Base-by-base conservation (phyloP, 345 rosid species). In the Ceriops decandra region DNA sequence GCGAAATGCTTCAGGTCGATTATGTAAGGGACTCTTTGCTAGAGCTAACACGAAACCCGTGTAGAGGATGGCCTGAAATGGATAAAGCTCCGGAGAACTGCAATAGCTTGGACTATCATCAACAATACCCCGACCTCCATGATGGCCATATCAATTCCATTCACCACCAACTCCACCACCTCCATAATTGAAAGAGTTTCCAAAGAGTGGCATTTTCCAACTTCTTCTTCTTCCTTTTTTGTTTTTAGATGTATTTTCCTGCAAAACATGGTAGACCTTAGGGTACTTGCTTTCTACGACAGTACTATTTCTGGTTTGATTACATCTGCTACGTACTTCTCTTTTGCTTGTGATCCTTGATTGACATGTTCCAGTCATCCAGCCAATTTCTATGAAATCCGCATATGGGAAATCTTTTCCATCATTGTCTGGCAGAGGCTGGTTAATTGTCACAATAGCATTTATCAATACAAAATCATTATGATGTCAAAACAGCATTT, bases 1-100 rank as follows among this genome's bases (percentile, higher is more conserved):
- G 74, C 31, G 96, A 89, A 70, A 78, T 86, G 87, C 78, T 89
- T 60, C 91, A 89, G 74, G 92, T 96, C 51, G 95, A 91, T 64
- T 84, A 83, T 59, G 87, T 89, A 20, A 86, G 89, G 83, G 90
- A 91, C 31, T 89, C 90, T 1, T 77, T 93, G 83, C 83, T 91
- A 5, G 95, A 89, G 81, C 77, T 93, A 69, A 86, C 91, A 0
- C 52, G 89, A 73, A 83, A 89, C 72, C 80, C 83, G 6, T 68
- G 85, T 1, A 82, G 78, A 68, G 82, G 66, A 35, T 85, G 90
- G 93, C 74, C 81, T 22, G 86, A 82, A 74, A 81, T 80, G 68
- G 77, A 46, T 36, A 79, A 79, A 33, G 68, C 88, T 0, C 65
- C 81, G 1, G 88, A 85, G 74, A 70, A 27, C 64, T 75, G 64